Percentiles rank a stretch among this genome's conserved stretches.
Conservation (phyloP, 108 stramenopile genomes). For the Nitzschia sp. region DNA sequence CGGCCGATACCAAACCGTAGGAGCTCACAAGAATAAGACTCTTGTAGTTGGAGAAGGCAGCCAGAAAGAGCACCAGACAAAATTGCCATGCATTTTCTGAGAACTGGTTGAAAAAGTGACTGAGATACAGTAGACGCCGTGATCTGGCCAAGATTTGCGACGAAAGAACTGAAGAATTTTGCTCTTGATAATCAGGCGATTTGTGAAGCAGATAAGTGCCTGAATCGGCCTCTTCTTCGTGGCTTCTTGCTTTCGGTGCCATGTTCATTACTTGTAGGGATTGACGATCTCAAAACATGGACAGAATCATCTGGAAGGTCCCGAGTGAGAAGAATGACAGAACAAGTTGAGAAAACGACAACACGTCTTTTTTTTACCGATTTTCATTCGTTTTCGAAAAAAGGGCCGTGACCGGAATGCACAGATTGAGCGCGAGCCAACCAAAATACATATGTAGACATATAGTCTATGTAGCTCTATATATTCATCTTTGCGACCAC, state of each 20-base stretch:
- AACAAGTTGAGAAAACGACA: too few species aligned
- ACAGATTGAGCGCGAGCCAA: too few species aligned
- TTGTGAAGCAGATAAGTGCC: neutral
- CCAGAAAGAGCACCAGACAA: constrained; percentile 55
- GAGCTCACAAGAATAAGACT: constrained; percentile 53
- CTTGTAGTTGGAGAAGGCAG: constrained; percentile 59
- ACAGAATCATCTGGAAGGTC: too few species aligned
- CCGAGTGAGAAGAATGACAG: too few species aligned
- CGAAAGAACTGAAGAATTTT: neutral
- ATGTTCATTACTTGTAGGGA: neutral
- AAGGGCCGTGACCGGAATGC: too few species aligned
- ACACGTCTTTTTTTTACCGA: too few species aligned
- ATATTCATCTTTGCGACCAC: too few species aligned
- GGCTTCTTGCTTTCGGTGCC: neutral
- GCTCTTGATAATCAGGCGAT: neutral
- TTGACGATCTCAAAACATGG: too few species aligned
- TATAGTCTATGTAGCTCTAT: too few species aligned
- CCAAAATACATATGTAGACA: too few species aligned
- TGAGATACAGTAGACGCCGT: constrained; percentile 47
- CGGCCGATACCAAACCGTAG: constrained; percentile 47
- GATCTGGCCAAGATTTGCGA: neutral
- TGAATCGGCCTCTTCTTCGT: neutral
- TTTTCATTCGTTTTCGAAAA: too few species aligned
- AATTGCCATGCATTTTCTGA: constrained; percentile 68
- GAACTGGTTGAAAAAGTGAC: constrained; percentile 62